These are phyloP conservation scores for Pseudogymnoascus sp. DNA, from an alignment of 2,329 filamentous ascomycete species.

Conservation along the genomic window DNA sequence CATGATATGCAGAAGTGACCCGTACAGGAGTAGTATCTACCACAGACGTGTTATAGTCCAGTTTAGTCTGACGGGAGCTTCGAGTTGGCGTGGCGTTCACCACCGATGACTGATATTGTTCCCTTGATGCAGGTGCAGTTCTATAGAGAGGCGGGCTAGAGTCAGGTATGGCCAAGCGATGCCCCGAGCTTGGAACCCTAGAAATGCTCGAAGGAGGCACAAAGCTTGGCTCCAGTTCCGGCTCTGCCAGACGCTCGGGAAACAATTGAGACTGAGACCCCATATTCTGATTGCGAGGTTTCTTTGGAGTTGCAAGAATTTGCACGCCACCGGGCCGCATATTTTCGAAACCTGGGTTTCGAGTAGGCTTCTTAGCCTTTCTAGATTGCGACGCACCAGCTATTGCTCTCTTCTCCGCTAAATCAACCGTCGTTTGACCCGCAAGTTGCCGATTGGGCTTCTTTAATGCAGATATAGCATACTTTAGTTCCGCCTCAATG, in stretches of 20 bases:
- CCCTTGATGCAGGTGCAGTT: background rate
- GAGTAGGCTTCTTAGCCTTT: slow-evolving; percentile 44
- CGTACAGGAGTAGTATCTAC: background rate
- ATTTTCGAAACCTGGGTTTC: slow-evolving; percentile 27
- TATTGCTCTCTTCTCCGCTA: slow-evolving; percentile 51
- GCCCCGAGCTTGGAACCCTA: slow-evolving; percentile 22
- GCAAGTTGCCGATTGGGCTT: slow-evolving; percentile 68
- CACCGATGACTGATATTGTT: slow-evolving; percentile 11
- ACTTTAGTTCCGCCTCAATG: slow-evolving; percentile 60
- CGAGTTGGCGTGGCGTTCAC: slow-evolving; percentile 11
- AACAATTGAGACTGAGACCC: slow-evolving; percentile 14
- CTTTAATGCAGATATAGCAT: slow-evolving; percentile 65
- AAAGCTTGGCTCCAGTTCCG: slow-evolving; percentile 13
- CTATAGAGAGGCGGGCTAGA: slow-evolving; percentile 1
- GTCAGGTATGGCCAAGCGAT: background rate
- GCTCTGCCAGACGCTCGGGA: slow-evolving; percentile 10
- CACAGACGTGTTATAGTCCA: background rate
- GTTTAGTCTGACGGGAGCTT: background rate
- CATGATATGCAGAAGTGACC: background rate
- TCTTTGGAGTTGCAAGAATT: slow-evolving; percentile 27
- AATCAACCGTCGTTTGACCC: slow-evolving; percentile 58
- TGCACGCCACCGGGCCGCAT: slow-evolving; percentile 17
- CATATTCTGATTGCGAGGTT: slow-evolving; percentile 22
- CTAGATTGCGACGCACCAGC: slow-evolving; percentile 37
- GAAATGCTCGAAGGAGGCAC: slow-evolving; percentile 22